Conservation (phyloP, 192 early-diverging fungal species). For the Backusella macrospora region DNA sequence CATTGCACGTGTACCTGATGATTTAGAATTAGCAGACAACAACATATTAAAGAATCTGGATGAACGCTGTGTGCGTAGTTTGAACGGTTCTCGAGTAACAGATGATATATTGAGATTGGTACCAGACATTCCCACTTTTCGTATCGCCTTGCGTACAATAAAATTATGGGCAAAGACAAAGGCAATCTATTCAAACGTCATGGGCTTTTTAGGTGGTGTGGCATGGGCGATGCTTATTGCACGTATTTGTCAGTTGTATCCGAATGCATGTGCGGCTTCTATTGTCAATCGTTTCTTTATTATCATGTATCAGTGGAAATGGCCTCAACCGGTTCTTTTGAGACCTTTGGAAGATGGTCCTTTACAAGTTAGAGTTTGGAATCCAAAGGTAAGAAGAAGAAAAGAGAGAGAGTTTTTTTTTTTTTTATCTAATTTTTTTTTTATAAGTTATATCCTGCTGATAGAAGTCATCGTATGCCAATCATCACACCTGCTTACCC, state of each 20-base stretch:
- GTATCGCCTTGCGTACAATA: conserved; percentile 89
- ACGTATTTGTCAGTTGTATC: conserved; percentile 93
- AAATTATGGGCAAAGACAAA: conserved; percentile 96
- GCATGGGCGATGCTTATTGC: conserved; percentile 99
- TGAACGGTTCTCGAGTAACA: conserved; percentile 97
- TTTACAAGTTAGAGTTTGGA: conserved; percentile 90
- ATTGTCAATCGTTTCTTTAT: conserved; percentile 91
- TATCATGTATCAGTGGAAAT: conserved; percentile 88
- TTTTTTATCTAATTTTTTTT: no score
- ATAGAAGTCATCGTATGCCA: conserved; percentile 89
- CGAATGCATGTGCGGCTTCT: conserved; percentile 86
- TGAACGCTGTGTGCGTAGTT: conserved; percentile 81
- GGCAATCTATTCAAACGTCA: conserved; percentile 93
- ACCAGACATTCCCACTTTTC: conserved; percentile 86
- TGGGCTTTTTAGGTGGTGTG: conserved; percentile 98
- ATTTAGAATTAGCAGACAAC: conserved; percentile 84
- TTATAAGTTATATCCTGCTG: conserved; percentile 67
- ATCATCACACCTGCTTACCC: conserved; percentile 99
- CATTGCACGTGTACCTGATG: conserved; percentile 77
- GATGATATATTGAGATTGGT: conserved; percentile 95
- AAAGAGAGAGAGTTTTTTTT: neutral
- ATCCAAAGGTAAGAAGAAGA: conserved; percentile 64
- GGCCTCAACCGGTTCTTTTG: conserved; percentile 92
- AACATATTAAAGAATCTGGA: conserved; percentile 87
- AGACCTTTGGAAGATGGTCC: conserved; percentile 88